Conservation (phyloP, 805 yeast genomes). For the Saturnispora besseyi region DNA sequence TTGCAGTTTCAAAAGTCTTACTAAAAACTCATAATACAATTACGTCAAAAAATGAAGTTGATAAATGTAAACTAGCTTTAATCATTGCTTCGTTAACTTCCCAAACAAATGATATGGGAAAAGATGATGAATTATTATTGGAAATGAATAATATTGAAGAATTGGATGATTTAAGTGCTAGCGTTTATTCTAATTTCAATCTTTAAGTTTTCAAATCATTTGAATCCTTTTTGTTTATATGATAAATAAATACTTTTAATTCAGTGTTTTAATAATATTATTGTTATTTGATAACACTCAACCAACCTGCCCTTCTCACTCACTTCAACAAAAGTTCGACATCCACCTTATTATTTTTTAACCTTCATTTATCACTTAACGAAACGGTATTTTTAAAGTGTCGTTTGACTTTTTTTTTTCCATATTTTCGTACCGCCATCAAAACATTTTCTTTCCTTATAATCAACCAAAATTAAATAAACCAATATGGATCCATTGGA, state of each 20-base stretch:
- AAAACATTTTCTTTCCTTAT: not conserved
- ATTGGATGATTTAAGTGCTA: slow-evolving; percentile 81
- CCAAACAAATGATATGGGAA: slow-evolving; percentile 39
- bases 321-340: no score
- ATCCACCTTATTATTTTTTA: not conserved
- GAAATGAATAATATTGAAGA: slow-evolving; percentile 46
- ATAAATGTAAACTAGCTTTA: slow-evolving; percentile 49
- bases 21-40: slow-evolving; percentile 21
- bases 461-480: not conserved
- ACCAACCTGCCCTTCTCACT: no score
- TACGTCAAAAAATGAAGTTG: slow-evolving; percentile 6
- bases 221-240: not conserved
- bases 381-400: not conserved
- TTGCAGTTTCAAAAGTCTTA: slow-evolving; percentile 39
- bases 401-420: not conserved
- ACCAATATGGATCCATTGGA: slow-evolving; percentile 64
- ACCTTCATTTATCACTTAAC: not conserved
- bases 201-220: slow-evolving; percentile 10
- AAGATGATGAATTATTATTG: slow-evolving; percentile 25
- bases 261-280: no score
- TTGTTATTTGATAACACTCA: no score
- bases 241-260: not conserved
- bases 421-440: slow-evolving; percentile 3
- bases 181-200: slow-evolving; percentile 74
- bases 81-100: slow-evolving; percentile 60